phyloP scores from a whole-genome alignment of 2,329 filamentous ascomycete genomes.

The Periglandula ipomoeae region DNA sequence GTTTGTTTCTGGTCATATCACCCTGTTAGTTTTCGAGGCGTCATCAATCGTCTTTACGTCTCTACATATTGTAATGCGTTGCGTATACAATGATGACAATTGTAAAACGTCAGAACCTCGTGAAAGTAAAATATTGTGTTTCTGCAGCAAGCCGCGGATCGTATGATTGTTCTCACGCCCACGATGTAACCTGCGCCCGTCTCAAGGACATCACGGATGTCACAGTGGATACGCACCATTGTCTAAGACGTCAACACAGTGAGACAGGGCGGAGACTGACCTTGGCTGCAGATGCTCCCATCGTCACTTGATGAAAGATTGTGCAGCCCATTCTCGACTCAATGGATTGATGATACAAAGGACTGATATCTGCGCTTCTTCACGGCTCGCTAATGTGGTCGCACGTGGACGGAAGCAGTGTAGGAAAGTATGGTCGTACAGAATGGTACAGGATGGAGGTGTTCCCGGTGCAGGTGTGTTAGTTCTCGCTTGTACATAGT shows the following conservation, averaged over 20 bases:
- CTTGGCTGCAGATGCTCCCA: too few relatives aligned
- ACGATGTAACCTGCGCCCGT: not conserved
- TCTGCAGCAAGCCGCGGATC: not conserved
- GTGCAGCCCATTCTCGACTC: too few relatives aligned
- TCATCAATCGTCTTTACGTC: not conserved
- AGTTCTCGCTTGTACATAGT: not conserved
- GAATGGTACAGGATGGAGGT: too few relatives aligned
- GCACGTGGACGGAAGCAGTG: not conserved
- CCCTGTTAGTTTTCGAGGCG: not conserved
- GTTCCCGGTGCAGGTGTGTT: not conserved
- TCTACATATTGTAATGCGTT: not conserved
- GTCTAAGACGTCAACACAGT: not conserved
- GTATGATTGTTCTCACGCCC: not conserved
- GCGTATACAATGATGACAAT: not conserved
- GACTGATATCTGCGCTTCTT: too few relatives aligned
- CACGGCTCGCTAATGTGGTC: not conserved
- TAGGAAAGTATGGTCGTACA: too few relatives aligned
- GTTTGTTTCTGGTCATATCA: not conserved
- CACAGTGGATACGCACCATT: not conserved
- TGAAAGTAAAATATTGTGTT: not conserved
- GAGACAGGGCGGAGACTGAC: not conserved
- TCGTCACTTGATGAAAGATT: too few relatives aligned
- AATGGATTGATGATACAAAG: too few relatives aligned
- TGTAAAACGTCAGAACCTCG: not conserved
- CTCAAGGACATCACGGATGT: not conserved